Percentiles rank a stretch among this genome's conserved stretches.
Conservation (phyloP, 257 asterid species). For the Nicotiana paniculata region DNA sequence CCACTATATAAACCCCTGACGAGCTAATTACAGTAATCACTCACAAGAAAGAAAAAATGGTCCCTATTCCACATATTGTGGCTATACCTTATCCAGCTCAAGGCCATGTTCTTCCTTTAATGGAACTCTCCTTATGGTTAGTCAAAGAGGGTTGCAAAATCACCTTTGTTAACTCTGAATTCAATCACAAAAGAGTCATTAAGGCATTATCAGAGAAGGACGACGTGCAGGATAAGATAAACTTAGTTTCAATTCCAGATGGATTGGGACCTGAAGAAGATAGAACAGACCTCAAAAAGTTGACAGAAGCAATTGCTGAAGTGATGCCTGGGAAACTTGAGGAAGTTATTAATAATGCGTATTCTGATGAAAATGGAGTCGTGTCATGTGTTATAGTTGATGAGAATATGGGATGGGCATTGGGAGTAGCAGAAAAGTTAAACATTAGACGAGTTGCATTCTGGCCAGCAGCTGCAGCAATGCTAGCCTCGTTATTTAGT, state of each 20-base stretch:
- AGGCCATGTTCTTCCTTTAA: conserved; percentile 63
- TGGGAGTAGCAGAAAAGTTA: conserved; percentile 36
- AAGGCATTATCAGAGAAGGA: conserved; percentile 22
- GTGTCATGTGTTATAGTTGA: conserved; percentile 43
- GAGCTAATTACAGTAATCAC: no score
- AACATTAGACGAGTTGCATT: conserved; percentile 40
- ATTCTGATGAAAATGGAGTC: conserved; percentile 22
- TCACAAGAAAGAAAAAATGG: conserved; percentile 19
- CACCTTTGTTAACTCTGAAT: conserved; percentile 49
- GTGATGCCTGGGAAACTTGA: conserved; percentile 43
- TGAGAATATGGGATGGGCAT: conserved; percentile 34
- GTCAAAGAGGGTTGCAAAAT: conserved; percentile 35
- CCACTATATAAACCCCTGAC: no score
- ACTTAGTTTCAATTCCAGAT: conserved; percentile 50
- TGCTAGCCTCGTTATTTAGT: conserved; percentile 24
- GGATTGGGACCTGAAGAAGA: conserved; percentile 57
- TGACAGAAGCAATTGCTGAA: conserved; percentile 15
- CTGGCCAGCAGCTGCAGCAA: conserved; percentile 33
- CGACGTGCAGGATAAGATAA: conserved; percentile 16
- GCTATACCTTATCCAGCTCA: conserved; percentile 69
- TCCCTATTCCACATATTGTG: conserved; percentile 37
- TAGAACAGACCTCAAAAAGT: conserved; percentile 34
- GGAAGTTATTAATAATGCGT: conserved; percentile 23
- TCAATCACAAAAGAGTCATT: conserved; percentile 42
- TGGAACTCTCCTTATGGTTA: conserved; percentile 48